phyloP scores from a whole-genome alignment of 768 basidiomycete genomes.

The Amanita polypyramis region DNA sequence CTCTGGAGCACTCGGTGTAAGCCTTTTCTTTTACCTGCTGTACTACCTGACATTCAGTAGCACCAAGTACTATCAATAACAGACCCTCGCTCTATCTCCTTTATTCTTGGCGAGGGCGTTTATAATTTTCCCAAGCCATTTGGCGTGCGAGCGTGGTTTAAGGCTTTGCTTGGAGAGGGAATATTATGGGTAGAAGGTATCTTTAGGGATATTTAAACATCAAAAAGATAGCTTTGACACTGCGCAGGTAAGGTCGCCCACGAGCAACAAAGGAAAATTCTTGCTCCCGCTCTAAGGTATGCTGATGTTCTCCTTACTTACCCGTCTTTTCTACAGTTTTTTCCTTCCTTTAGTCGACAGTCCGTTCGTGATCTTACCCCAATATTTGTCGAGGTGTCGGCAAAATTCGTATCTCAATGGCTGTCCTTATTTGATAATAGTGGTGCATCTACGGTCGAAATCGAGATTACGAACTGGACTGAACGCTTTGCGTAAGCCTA shows the following conservation, averaged over 20 bases:
- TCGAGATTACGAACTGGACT: constrained; percentile 50
- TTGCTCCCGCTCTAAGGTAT: constrained; percentile 54
- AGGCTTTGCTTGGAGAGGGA: constrained; percentile 48
- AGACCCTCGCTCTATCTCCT: constrained; percentile 40
- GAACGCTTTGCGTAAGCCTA: constrained; percentile 46
- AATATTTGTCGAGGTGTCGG: constrained; percentile 47
- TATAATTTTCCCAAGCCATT: constrained; percentile 54
- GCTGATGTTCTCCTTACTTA: constrained; percentile 2
- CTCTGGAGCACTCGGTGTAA: constrained; percentile 46
- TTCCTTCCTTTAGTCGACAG: constrained; percentile 24
- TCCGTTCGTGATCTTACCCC: constrained; percentile 40
- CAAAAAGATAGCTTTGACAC: background rate
- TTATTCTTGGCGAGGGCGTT: constrained; percentile 42
- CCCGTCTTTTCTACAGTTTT: background rate
- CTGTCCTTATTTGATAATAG: constrained; percentile 31
- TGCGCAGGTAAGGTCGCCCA: constrained; percentile 41
- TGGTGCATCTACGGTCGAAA: constrained; percentile 27
- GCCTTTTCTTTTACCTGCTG: constrained; percentile 9
- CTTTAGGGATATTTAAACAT: background rate
- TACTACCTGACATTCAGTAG: constrained; percentile 20
- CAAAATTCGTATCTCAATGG: constrained; percentile 43
- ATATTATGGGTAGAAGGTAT: constrained; percentile 59
- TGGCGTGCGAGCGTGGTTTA: constrained; percentile 57
- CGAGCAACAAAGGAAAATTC: constrained; percentile 38
- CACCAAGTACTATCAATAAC: constrained; percentile 49